A percentile compares a stretch with the other conserved stretches of the same genome.
These are phyloP conservation scores for Aspergillus sp. DNA, from an alignment of 2,329 filamentous ascomycete species.

Conservation along the genomic window DNA sequence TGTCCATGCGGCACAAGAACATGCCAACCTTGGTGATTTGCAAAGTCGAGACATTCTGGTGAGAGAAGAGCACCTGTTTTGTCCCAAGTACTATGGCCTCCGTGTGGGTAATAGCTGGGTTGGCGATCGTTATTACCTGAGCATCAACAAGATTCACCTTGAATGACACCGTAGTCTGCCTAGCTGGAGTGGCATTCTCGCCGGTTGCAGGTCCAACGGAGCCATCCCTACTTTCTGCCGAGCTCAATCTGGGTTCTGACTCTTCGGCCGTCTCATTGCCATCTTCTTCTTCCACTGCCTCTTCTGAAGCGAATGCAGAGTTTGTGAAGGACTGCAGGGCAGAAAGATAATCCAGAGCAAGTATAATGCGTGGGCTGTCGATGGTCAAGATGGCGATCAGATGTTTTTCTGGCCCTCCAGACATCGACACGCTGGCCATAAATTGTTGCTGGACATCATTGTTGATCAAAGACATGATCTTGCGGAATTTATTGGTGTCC, in stretches of 20 bases:
- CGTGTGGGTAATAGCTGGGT: slow-evolving; percentile 82
- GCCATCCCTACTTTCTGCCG: slow-evolving; percentile 26
- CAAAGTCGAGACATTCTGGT: slow-evolving; percentile 90
- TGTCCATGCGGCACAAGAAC: slow-evolving; percentile 98
- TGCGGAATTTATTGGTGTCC: slow-evolving; percentile 92
- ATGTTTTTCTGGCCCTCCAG: slow-evolving; percentile 75
- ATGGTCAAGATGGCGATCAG: slow-evolving; percentile 90
- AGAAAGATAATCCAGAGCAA: slow-evolving; percentile 94
- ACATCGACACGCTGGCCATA: slow-evolving; percentile 95
- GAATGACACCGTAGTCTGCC: slow-evolving; percentile 76
- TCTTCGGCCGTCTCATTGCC: slow-evolving; percentile 38
- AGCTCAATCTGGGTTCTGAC: slow-evolving; percentile 36
- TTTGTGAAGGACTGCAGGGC: slow-evolving; percentile 82
- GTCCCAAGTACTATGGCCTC: slow-evolving; percentile 95
- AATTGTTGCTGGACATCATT: slow-evolving; percentile 91
- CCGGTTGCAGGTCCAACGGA: slow-evolving; percentile 24
- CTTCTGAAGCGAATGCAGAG: slow-evolving; percentile 61
- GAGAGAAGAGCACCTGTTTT: slow-evolving; percentile 87
- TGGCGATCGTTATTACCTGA: slow-evolving; percentile 93
- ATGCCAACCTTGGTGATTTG: slow-evolving; percentile 94
- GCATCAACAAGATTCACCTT: slow-evolving; percentile 93
- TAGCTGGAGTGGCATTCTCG: slow-evolving; percentile 36
- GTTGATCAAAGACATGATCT: slow-evolving; percentile 97
- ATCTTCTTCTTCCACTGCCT: slow-evolving; percentile 39
- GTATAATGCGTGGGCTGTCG: slow-evolving; percentile 91